Evolutionary conservation across 306 rosid species (phyloP), one percentile per base, ranked within the genome.

Genomic region (Gynostemma pentaphyllum): DNA sequence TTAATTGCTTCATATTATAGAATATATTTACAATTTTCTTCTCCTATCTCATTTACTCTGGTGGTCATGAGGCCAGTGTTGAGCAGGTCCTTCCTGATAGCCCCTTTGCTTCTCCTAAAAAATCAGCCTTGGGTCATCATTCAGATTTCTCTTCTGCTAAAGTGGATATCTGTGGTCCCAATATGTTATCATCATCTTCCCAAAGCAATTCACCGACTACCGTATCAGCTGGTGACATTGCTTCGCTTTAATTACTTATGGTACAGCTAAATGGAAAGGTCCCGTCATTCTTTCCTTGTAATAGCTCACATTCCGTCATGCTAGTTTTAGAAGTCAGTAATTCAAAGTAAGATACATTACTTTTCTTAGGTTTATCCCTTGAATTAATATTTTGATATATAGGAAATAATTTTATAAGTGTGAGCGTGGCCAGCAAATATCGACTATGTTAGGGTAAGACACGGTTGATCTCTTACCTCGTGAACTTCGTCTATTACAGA

Each of bases 21-120:
- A 11, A 32, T 11, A 16, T 24, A 24, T 61, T 61, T 12, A 61
- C 50, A 29, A 22, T 41, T 7, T 41, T 23, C 14, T 59, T 59
- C 47, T 59, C 44, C 27, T 59, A 12, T 21, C 15, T 36, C 1
- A 13, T 60, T 39, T 39, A 21, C 65, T 61, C 39, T 9, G 23
- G 30, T 9, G 23, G 30, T 12, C 50, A n/a, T 16, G 74, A 53
- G 60, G 75, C 70, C 79, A 92, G 86, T 74, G 68, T 77, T 64
- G 98, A 80, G 70, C 82, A 84, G 75, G 84, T 66, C 66, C 98
- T 92, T 78, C 96, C 95, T 4, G 96, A 88, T 45, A 88, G 76
- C 71, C 86, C 85, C 63, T 88, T 83, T 51, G 85, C 96, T 64
- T 88, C 92, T 39, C 95, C 96, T 48, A 79, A 81, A 65, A 88